Percentiles rank a stretch among this genome's conserved stretches.
phyloP scores from a whole-genome alignment of 116 monocot genomes.

The Cymodocea nodosa region DNA sequence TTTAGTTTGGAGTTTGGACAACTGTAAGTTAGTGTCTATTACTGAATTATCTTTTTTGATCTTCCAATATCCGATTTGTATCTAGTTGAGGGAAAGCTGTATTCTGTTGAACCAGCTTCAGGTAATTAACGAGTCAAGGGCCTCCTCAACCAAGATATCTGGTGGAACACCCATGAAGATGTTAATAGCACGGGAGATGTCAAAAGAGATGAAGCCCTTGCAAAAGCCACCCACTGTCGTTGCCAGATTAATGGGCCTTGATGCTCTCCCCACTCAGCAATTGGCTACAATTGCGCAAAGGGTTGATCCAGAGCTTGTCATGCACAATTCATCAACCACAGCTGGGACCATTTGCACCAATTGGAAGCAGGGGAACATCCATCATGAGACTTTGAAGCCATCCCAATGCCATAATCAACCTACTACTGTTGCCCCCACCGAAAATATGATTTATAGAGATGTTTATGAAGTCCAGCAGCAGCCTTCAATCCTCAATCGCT shows the following conservation, averaged over 20 bases:
- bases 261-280: constrained; percentile 29
- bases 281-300: constrained; percentile 14
- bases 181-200: constrained; percentile 81
- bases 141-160: constrained; percentile 28
- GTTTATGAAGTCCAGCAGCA: constrained; percentile 42
- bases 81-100: background rate
- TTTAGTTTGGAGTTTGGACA: constrained; percentile 5
- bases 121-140: constrained; percentile 25
- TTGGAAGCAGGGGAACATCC: constrained; percentile 9
- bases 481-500: constrained; percentile 15
- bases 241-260: constrained; percentile 90
- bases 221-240: constrained; percentile 43
- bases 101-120: constrained; percentile 18
- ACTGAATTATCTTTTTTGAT: background rate
- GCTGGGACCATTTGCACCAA: constrained; percentile 9
- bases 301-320: constrained; percentile 4
- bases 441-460: constrained; percentile 32
- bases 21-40: background rate
- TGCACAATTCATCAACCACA: constrained; percentile 5
- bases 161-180: constrained; percentile 61
- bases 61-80: background rate
- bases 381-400: constrained; percentile 9
- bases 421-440: constrained; percentile 5
- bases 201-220: constrained; percentile 39
- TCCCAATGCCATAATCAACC: constrained; percentile 2